phyloP scores from a whole-genome alignment of 331 rosid species.

The Stylosanthes scabra region DNA sequence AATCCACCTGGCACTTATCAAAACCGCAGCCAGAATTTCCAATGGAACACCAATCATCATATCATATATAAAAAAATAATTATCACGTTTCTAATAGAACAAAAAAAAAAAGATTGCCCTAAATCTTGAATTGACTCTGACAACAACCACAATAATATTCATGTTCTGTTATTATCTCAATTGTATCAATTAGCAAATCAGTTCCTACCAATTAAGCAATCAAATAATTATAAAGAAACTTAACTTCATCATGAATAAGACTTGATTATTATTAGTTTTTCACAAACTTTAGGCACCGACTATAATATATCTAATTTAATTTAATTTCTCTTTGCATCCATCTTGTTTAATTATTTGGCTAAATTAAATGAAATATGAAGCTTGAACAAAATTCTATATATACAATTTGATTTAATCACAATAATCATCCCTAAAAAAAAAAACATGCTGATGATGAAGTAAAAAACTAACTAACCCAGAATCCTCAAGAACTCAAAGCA shows the following conservation, averaged over 20 bases:
- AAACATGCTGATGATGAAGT: not conserved
- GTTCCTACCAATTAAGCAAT: not conserved
- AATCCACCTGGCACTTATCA: not conserved
- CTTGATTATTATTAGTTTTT: too few species aligned
- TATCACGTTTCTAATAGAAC: not conserved
- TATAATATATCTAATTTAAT: too few species aligned
- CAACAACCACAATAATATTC: not conserved
- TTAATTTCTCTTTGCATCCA: too few species aligned
- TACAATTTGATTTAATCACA: not conserved
- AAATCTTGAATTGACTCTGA: not conserved
- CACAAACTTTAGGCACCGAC: not conserved
- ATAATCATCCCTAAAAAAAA: not conserved
- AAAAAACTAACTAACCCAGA: not conserved
- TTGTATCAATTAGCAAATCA: not conserved
- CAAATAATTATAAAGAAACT: not conserved
- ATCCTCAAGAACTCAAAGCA: conserved; percentile 30
- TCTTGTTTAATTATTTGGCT: not conserved
- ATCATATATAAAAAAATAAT: too few species aligned
- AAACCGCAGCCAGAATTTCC: not conserved
- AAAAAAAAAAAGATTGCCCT: not conserved
- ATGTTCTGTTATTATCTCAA: not conserved
- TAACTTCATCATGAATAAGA: too few species aligned
- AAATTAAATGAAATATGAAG: not conserved
- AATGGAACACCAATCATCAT: not conserved
- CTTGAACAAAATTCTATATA: not conserved